These are phyloP conservation scores for Coemansia sp. DNA, from an alignment of 192 early-diverging fungal genomes.

Conservation along the genomic window DNA sequence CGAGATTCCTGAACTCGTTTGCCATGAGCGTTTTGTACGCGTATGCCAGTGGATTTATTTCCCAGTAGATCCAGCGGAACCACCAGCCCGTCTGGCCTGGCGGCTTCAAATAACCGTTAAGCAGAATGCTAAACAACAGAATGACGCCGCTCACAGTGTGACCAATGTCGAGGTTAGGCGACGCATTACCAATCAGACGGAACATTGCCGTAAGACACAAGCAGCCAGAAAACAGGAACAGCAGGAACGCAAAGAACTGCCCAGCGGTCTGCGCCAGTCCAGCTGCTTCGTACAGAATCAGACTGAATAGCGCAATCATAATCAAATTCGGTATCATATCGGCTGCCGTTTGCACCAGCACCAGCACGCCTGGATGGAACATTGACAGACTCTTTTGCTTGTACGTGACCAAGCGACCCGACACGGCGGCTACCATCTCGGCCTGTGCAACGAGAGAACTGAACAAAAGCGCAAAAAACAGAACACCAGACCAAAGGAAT, in stretches of 20 bases:
- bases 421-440: slow-evolving; percentile 66
- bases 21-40: slow-evolving; percentile 63
- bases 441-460: slow-evolving; percentile 69
- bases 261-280: slow-evolving; percentile 55
- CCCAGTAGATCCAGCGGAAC: slow-evolving; percentile 62
- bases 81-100: slow-evolving; percentile 58
- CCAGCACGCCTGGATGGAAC: slow-evolving; percentile 36
- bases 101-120: slow-evolving; percentile 62
- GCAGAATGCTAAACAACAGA: slow-evolving; percentile 60
- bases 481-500: slow-evolving; percentile 58
- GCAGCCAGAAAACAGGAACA: slow-evolving; percentile 54
- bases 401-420: slow-evolving; percentile 68
- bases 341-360: slow-evolving; percentile 24
- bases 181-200: slow-evolving; percentile 59
- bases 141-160: slow-evolving; percentile 61
- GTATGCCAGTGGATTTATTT: slow-evolving; percentile 71
- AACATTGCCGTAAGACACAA: slow-evolving; percentile 59
- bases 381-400: slow-evolving; percentile 76
- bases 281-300: slow-evolving; percentile 62
- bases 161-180: slow-evolving; percentile 59
- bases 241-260: slow-evolving; percentile 60
- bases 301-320: slow-evolving; percentile 56
- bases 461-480: slow-evolving; percentile 65
- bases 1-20: slow-evolving; percentile 57
- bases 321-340: slow-evolving; percentile 57